Evolutionary conservation across 352 stramenopile species (phyloP).

Genomic region (Globisporangium cystogenes): DNA sequence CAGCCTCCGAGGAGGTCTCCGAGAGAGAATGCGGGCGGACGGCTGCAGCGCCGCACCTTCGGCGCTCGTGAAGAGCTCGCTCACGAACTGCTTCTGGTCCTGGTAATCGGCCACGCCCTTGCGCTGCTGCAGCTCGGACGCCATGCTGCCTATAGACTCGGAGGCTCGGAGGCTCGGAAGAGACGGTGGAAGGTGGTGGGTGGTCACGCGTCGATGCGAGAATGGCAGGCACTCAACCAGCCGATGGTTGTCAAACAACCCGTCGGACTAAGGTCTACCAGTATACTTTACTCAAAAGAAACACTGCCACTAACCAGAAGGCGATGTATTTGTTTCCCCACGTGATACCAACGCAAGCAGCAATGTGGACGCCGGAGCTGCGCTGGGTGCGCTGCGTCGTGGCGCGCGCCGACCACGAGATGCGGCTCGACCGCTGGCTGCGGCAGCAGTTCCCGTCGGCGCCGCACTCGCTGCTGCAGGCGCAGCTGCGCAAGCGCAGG

Average conservation of each 20-base stretch:
- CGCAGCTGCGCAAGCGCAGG: conserved; percentile 58
- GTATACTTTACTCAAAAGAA: background rate
- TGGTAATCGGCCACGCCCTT: conserved; percentile 65
- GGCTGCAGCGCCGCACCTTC: conserved; percentile 63
- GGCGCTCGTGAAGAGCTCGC: conserved; percentile 59
- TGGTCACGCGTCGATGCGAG: too few species aligned
- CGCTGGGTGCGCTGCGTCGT: conserved; percentile 53
- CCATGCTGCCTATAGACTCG: conserved; percentile 5
- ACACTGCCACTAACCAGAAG: too few species aligned
- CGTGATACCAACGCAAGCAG: background rate
- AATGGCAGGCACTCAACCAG: too few species aligned
- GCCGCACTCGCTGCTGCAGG: conserved; percentile 57
- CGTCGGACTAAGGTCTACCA: background rate
- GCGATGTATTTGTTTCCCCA: background rate
- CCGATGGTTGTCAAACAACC: background rate
- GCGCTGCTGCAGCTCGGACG: conserved; percentile 44
- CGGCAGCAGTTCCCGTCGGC: conserved; percentile 38
- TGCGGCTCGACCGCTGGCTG: conserved; percentile 69
- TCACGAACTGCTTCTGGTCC: conserved; percentile 74
- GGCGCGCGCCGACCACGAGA: conserved; percentile 36
- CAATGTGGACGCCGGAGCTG: too few species aligned
- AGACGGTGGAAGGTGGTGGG: too few species aligned
- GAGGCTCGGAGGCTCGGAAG: too few species aligned
- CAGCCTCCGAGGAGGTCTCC: too few species aligned
- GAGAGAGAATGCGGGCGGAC: too few species aligned